Evolutionary conservation across 352 stramenopile genomes (phyloP).

Genomic region (Phytophthora fragariae): DNA sequence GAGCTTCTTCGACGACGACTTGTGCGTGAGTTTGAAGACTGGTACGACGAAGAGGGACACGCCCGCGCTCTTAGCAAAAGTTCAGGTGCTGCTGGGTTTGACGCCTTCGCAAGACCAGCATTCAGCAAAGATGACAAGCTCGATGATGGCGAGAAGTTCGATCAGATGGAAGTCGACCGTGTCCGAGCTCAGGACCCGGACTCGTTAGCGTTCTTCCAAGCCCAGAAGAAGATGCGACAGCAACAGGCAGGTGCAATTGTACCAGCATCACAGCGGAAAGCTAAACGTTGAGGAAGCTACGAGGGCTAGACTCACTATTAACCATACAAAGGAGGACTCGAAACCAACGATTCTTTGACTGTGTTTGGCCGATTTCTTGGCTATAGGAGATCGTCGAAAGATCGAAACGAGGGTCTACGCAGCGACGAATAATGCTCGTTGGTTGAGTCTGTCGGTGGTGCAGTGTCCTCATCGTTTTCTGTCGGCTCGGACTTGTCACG

Average conservation of each 20-base stretch:
- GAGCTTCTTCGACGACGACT: conserved; percentile 82
- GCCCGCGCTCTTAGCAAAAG: conserved; percentile 48
- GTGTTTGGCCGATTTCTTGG: neutral
- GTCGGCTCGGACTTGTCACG: conserved; percentile 36
- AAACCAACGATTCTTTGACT: no score
- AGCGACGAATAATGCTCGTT: conserved; percentile 36
- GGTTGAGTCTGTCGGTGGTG: conserved; percentile 10
- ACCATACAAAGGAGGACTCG: neutral
- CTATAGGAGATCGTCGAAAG: conserved; percentile 28
- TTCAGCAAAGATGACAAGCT: conserved; percentile 81
- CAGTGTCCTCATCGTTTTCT: conserved; percentile 8
- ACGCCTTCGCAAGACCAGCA: conserved; percentile 21
- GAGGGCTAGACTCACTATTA: neutral
- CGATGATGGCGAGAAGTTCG: conserved; percentile 93
- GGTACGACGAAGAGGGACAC: conserved; percentile 70
- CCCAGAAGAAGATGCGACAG: conserved; percentile 87
- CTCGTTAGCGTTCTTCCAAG: conserved; percentile 93
- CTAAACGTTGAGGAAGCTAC: conserved; percentile 24
- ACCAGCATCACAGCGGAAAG: conserved; percentile 37
- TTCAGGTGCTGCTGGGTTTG: conserved; percentile 26
- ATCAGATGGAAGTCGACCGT: conserved; percentile 91
- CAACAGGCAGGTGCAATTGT: conserved; percentile 41
- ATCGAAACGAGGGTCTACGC: conserved; percentile 29
- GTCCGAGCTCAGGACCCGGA: conserved; percentile 89
- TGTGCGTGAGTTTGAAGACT: conserved; percentile 87